Evolutionary conservation across 1,284 basidiomycete genomes (phyloP).

Genomic region (Mrakiaceae sp.): DNA sequence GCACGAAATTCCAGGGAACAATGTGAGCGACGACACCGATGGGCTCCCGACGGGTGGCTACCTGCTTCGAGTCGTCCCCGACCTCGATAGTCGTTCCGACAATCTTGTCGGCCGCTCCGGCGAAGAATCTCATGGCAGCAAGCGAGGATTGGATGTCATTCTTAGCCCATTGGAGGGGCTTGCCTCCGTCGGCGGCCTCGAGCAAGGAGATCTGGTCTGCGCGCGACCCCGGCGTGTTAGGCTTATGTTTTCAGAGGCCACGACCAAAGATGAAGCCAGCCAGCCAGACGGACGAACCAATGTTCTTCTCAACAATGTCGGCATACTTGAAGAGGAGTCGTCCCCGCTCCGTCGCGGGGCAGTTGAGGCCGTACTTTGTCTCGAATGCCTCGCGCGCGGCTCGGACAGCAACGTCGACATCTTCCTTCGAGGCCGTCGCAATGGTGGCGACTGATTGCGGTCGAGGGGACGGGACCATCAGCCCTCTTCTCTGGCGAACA

Average conservation of each 20-base stretch:
- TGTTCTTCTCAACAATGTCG: constrained; percentile 67
- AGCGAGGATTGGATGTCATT: neutral
- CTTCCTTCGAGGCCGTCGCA: constrained; percentile 27
- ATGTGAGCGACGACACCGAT: constrained; percentile 51
- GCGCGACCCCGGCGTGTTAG: too few species aligned
- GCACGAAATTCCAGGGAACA: neutral
- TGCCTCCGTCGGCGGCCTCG: constrained; percentile 68
- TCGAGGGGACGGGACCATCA: too few species aligned
- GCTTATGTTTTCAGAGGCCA: too few species aligned
- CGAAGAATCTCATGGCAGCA: constrained; percentile 30
- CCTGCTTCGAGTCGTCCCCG: constrained; percentile 46
- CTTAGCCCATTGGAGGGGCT: constrained; percentile 60
- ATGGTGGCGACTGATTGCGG: neutral
- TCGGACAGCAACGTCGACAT: constrained; percentile 70
- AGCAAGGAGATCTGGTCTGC: constrained; percentile 50
- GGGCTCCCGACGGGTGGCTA: constrained; percentile 75
- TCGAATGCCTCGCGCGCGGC: constrained; percentile 72
- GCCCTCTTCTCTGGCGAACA: too few species aligned
- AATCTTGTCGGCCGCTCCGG: constrained; percentile 51
- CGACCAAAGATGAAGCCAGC: neutral
- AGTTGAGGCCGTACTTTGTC: constrained; percentile 80
- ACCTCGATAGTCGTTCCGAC: constrained; percentile 30
- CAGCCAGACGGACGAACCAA: constrained; percentile 26
- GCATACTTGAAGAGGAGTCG: constrained; percentile 71
- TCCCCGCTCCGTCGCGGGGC: constrained; percentile 66